Evolutionary conservation across 371 early-diverging fungal species (phyloP).

Genomic region (Mortierella sp.): DNA sequence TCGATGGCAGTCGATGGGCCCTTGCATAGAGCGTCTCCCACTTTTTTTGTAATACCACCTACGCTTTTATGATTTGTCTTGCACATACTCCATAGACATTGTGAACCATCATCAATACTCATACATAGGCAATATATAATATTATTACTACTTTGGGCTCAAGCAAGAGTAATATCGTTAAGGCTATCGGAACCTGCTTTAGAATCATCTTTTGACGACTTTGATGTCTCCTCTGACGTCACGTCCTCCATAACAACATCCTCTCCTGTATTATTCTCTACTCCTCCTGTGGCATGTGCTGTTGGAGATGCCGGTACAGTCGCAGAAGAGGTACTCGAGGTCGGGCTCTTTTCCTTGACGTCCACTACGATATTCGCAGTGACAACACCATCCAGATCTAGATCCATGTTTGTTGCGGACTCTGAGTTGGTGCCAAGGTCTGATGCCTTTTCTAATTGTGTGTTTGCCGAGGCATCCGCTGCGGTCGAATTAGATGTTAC

Average conservation of each 20-base stretch:
- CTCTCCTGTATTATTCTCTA: not conserved
- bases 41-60: not conserved
- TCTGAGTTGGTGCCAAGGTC: not conserved
- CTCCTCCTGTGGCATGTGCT: not conserved
- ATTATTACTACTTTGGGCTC: not conserved
- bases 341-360: slow-evolving; percentile 9
- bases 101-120: not conserved
- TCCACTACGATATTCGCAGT: slow-evolving; percentile 12
- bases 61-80: not conserved
- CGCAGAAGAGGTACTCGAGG: slow-evolving; percentile 1
- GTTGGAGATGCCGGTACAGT: not conserved
- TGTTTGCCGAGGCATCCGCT: not conserved
- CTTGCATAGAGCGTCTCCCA: slow-evolving; percentile 29
- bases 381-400: slow-evolving; percentile 19
- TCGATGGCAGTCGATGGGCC: slow-evolving; percentile 56
- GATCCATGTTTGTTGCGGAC: slow-evolving; percentile 9
- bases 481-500: not conserved
- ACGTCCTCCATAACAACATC: slow-evolving; percentile 8
- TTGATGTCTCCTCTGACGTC: not conserved
- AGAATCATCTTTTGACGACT: not conserved
- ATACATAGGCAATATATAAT: not conserved
- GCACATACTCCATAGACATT: not conserved
- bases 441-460: not conserved
- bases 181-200: not conserved
- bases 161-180: slow-evolving; percentile 22